Evolutionary conservation across 305 asterid genomes (phyloP).

Genomic region (Petunia hybrid): DNA sequence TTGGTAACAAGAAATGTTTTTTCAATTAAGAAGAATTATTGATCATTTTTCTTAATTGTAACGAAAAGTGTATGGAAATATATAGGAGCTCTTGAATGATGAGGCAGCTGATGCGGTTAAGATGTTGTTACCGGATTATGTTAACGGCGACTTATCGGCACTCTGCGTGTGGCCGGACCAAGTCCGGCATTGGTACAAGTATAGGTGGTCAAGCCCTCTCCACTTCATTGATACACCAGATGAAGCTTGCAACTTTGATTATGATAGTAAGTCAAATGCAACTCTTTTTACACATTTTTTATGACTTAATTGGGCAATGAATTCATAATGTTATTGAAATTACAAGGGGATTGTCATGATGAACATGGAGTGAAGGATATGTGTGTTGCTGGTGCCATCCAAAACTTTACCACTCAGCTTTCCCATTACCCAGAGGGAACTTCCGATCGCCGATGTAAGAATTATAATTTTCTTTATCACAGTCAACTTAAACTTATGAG

Average conservation of each 20-base stretch:
- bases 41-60: neutral
- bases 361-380: constrained; percentile 78
- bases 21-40: neutral
- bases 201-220: constrained; percentile 89
- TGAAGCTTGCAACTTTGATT: constrained; percentile 72
- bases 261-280: constrained; percentile 58
- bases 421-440: constrained; percentile 81
- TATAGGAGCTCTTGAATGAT: constrained; percentile 63
- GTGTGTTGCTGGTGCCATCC: constrained; percentile 95
- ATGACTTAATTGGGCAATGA: neutral
- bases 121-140: constrained; percentile 80
- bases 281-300: constrained; percentile 2
- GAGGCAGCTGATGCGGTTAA: constrained; percentile 72
- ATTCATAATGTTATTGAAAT: neutral
- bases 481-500: neutral
- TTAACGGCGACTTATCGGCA: constrained; percentile 72
- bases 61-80: neutral
- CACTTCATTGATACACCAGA: constrained; percentile 97
- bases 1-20: neutral
- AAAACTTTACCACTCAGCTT: constrained; percentile 83
- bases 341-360: constrained; percentile 89
- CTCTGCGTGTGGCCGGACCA: constrained; percentile 95
- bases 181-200: constrained; percentile 88
- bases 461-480: neutral
- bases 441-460: constrained; percentile 82